These are phyloP conservation scores for Elsinoe necatrix DNA, from an alignment of 2,329 filamentous ascomycete species.

Conservation along the genomic window DNA sequence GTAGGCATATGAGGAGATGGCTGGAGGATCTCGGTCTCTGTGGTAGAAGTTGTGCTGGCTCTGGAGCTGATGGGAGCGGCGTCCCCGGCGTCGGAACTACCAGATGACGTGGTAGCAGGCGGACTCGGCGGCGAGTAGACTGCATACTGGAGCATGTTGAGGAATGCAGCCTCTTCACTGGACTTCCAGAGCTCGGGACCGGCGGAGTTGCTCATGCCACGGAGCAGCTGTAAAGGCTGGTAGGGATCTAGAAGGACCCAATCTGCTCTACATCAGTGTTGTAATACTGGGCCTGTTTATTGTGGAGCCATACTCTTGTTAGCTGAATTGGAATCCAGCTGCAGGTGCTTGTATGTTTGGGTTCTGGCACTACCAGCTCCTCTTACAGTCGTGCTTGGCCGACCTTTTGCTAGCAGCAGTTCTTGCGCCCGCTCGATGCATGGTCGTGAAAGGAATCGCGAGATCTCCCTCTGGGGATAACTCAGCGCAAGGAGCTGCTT, in stretches of 20 bases:
- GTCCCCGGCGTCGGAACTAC: not conserved
- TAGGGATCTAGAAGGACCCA: constrained; percentile 25
- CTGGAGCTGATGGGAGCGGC: not conserved
- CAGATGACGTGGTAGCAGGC: not conserved
- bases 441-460: not conserved
- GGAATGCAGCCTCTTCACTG: not conserved
- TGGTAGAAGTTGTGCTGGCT: not conserved
- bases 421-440: not conserved
- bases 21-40: not conserved
- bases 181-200: not conserved
- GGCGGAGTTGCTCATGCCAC: not conserved
- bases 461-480: not conserved
- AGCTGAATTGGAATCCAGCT: not conserved
- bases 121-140: not conserved
- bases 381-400: not conserved
- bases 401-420: not conserved
- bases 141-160: constrained; percentile 7
- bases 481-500: not conserved
- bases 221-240: constrained; percentile 16
- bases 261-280: constrained; percentile 18
- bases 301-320: not conserved
- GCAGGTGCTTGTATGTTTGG: not conserved
- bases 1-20: not conserved
- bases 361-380: not conserved
- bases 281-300: not conserved